Evolutionary conservation across 768 basidiomycete species (phyloP).

Genomic region (Tricholoma terreum): DNA sequence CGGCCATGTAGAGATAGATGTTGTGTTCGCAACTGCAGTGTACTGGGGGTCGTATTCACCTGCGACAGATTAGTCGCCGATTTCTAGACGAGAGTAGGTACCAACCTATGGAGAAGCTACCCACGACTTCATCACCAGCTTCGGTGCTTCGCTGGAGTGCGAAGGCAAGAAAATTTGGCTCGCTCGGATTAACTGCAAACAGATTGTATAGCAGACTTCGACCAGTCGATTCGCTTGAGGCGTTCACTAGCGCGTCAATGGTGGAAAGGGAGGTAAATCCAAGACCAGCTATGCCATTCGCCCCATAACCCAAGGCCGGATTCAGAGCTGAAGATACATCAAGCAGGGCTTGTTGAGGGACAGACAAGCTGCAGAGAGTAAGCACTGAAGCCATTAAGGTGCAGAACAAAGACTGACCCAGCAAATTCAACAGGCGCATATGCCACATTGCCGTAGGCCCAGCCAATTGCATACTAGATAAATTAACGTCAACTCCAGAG

Average conservation of each 20-base stretch:
- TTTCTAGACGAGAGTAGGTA: neutral
- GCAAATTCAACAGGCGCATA: slow-evolving; percentile 67
- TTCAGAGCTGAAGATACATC: slow-evolving; percentile 64
- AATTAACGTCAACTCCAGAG: slow-evolving; percentile 2
- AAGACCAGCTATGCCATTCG: slow-evolving; percentile 69
- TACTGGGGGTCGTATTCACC: slow-evolving; percentile 70
- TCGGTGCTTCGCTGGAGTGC: slow-evolving; percentile 62
- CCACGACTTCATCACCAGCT: slow-evolving; percentile 51
- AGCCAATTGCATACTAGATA: slow-evolving; percentile 75
- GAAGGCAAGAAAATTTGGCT: slow-evolving; percentile 82
- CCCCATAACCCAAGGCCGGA: slow-evolving; percentile 70
- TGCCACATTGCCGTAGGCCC: slow-evolving; percentile 64
- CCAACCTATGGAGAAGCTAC: slow-evolving; percentile 71
- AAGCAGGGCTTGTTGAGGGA: slow-evolving; percentile 70
- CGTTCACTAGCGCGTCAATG: slow-evolving; percentile 60
- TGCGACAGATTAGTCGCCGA: slow-evolving; percentile 19
- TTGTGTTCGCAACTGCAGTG: slow-evolving; percentile 50
- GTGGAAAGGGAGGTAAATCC: slow-evolving; percentile 77
- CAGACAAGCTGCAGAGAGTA: slow-evolving; percentile 44
- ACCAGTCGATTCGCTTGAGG: slow-evolving; percentile 56
- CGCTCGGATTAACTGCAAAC: slow-evolving; percentile 61
- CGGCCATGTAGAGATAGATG: slow-evolving; percentile 74
- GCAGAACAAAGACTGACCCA: slow-evolving; percentile 42
- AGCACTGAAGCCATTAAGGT: slow-evolving; percentile 2
- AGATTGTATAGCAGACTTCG: slow-evolving; percentile 73